Conservation (phyloP, 2,329 filamentous ascomycete species). For the Hymenoscyphus fructigenus region DNA sequence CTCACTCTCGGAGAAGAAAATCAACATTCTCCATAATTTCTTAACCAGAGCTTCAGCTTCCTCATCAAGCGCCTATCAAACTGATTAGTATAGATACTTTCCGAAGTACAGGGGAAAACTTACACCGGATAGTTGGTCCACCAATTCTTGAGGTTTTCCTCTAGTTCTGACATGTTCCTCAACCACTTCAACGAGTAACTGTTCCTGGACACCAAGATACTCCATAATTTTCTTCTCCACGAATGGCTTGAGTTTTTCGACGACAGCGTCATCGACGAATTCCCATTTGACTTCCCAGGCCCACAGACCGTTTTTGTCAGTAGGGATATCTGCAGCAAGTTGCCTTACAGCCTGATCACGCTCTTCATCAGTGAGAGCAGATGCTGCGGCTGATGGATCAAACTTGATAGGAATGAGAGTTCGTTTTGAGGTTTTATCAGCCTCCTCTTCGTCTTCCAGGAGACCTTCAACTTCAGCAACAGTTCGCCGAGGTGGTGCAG, state of each 20-base stretch:
- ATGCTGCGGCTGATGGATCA: slow-evolving; percentile 62
- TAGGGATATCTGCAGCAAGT: slow-evolving; percentile 86
- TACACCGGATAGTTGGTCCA: slow-evolving; percentile 82
- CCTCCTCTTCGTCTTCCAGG: slow-evolving; percentile 90
- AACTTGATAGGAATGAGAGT: slow-evolving; percentile 82
- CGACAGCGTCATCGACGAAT: slow-evolving; percentile 76
- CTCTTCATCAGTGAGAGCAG: slow-evolving; percentile 80
- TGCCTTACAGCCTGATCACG: slow-evolving; percentile 77
- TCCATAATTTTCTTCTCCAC: slow-evolving; percentile 98
- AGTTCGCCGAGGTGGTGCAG: slow-evolving; percentile 66
- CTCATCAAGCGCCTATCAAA: slow-evolving; percentile 76
- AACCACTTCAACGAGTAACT: slow-evolving; percentile 90
- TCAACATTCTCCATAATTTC: slow-evolving; percentile 98
- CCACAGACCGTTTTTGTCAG: slow-evolving; percentile 83
- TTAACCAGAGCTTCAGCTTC: slow-evolving; percentile 91
- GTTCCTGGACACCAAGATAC: slow-evolving; percentile 92
- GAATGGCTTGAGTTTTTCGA: slow-evolving; percentile 80
- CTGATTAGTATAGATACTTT: slow-evolving; percentile 37
- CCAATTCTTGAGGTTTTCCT: slow-evolving; percentile 73
- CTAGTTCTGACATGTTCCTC: slow-evolving; percentile 80
- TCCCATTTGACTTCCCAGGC: slow-evolving; percentile 93
- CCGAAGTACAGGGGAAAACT: slow-evolving; percentile 39
- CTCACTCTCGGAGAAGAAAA: slow-evolving; percentile 95
- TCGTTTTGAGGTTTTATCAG: slow-evolving; percentile 65
- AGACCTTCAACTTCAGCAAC: slow-evolving; percentile 93